Percentiles rank a stretch among this genome's conserved stretches.
Conservation (phyloP, 345 rosid genomes). For the Laguncularia racemosa region DNA sequence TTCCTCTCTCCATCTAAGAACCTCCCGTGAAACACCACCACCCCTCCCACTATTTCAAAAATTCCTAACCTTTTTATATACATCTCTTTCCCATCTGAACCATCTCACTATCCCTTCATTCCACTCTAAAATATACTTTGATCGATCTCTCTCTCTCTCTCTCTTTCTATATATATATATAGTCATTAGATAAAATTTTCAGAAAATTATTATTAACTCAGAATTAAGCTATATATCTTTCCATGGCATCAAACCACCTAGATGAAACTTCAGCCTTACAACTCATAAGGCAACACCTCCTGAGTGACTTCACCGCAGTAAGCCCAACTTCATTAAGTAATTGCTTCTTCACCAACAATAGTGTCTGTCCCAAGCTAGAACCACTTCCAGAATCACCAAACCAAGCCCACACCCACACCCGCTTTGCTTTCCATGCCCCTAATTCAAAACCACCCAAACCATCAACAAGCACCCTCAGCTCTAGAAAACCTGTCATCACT, state of each 20-base stretch:
- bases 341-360: neutral
- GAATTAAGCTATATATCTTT: neutral
- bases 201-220: too few species aligned
- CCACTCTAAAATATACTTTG: conserved; percentile 9
- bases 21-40: conserved; percentile 11
- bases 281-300: conserved; percentile 12
- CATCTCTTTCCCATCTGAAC: neutral
- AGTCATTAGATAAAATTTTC: too few species aligned
- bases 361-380: too few species aligned
- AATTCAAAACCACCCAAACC: too few species aligned
- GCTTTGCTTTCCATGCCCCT: too few species aligned
- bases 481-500: conserved; percentile 53
- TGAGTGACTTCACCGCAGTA: neutral
- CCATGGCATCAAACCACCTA: neutral
- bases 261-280: conserved; percentile 2
- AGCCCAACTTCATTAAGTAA: neutral
- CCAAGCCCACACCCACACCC: too few species aligned
- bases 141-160: too few species aligned
- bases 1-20: conserved; percentile 28
- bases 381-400: too few species aligned
- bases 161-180: too few species aligned
- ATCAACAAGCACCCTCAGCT: conserved; percentile 23
- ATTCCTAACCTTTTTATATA: too few species aligned
- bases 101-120: conserved; percentile 6
- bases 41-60: neutral